A percentile compares a stretch with the other conserved stretches of the same genome.
phyloP scores from a whole-genome alignment of 2,329 filamentous ascomycete genomes.

The Claviceps sp. region DNA sequence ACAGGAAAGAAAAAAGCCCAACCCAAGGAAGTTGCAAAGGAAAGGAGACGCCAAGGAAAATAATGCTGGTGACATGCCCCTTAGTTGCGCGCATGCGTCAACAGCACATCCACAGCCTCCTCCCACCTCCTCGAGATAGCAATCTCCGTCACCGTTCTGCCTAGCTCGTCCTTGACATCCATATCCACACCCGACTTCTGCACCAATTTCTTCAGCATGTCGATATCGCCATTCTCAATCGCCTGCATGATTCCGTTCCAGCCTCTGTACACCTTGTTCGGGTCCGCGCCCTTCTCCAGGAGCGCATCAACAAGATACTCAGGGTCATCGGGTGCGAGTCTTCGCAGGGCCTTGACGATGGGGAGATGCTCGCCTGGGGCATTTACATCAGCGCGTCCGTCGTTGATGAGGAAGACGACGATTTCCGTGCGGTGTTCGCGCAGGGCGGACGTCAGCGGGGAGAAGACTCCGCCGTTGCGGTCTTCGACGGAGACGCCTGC shows the following conservation, averaged over 20 bases:
- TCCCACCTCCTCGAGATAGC: slow-evolving; percentile 44
- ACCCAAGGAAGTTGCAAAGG: no score
- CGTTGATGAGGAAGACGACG: slow-evolving; percentile 45
- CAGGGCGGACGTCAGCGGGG: slow-evolving; percentile 52
- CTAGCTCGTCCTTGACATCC: slow-evolving; percentile 38
- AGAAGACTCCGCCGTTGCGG: slow-evolving; percentile 61
- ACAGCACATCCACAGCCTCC: slow-evolving; percentile 38
- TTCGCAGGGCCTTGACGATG: slow-evolving; percentile 54
- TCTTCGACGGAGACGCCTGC: slow-evolving; percentile 57
- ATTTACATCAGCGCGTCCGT: slow-evolving; percentile 51
- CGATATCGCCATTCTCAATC: slow-evolving; percentile 47
- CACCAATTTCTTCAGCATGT: slow-evolving; percentile 38
- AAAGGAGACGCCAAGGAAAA: no score
- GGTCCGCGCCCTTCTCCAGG: slow-evolving; percentile 49
- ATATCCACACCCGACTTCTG: slow-evolving; percentile 37
- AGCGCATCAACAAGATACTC: slow-evolving; percentile 47
- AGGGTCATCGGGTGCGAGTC: slow-evolving; percentile 40
- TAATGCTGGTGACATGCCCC: neutral
- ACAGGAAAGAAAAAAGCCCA: no score
- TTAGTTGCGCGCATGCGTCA: slow-evolving; percentile 19
- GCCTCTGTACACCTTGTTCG: slow-evolving; percentile 53
- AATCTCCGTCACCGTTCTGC: slow-evolving; percentile 42
- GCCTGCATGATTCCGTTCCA: slow-evolving; percentile 55
- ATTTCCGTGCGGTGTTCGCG: slow-evolving; percentile 50
- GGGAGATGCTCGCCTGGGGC: slow-evolving; percentile 57